Percentiles rank a stretch among this genome's conserved stretches.
These are phyloP conservation scores for Fusarium sulawesiense DNA, from an alignment of 2,329 filamentous ascomycete species.

Conservation along the genomic window DNA sequence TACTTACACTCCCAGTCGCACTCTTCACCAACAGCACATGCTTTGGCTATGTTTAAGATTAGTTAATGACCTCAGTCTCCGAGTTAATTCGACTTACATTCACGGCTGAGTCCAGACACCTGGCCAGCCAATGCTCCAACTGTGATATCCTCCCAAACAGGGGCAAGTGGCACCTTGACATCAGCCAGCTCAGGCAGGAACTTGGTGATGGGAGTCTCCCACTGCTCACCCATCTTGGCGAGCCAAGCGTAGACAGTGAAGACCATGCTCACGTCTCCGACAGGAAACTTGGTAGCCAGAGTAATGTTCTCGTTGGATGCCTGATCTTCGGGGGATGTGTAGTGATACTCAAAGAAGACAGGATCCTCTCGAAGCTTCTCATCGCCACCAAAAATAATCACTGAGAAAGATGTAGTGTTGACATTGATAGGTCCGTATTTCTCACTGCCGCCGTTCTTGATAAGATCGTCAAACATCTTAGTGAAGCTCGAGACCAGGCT, in stretches of 20 bases:
- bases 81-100: conserved; percentile 21
- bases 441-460: conserved; percentile 25
- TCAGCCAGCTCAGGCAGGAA: conserved; percentile 45
- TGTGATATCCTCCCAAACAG: conserved; percentile 31
- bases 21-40: conserved; percentile 12
- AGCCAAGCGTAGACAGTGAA: conserved; percentile 52
- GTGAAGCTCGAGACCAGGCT: conserved; percentile 14
- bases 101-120: conserved; percentile 34
- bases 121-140: conserved; percentile 39
- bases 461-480: conserved; percentile 23
- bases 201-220: conserved; percentile 46
- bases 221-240: conserved; percentile 44
- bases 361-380: conserved; percentile 12
- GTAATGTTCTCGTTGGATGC: conserved; percentile 29
- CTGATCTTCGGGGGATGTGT: conserved; percentile 32
- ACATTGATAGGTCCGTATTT: conserved; percentile 27
- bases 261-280: conserved; percentile 49
- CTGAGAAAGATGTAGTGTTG: conserved; percentile 39
- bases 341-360: conserved; percentile 40
- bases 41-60: conserved; percentile 8
- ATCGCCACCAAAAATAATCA: conserved; percentile 32
- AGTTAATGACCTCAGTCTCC: background rate
- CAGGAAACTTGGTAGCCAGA: conserved; percentile 41
- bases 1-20: conserved; percentile 28
- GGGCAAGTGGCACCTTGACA: background rate